Evolutionary conservation across 179 eudicot genomes (phyloP), one percentile per base, ranked within the genome.

Genomic region (Camellia oleifera): DNA sequence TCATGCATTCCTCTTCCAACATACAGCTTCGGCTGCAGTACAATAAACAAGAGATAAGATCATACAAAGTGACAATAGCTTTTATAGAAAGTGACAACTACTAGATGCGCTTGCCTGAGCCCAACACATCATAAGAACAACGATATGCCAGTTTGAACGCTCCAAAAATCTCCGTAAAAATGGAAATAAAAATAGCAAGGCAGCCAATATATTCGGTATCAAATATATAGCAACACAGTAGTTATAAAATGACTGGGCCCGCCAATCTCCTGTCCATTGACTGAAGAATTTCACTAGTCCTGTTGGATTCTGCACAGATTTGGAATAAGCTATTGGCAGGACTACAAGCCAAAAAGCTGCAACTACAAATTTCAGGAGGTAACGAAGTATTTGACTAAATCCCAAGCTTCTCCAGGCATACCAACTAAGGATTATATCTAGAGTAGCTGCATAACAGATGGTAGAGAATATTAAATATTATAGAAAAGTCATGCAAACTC

Each of bases 1-100:
- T 97, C 99, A 83, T 94, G 99, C 99, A 97, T 97, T 83, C 97
- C 99, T 89, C 99, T 90, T 86, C 97, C 99, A 58, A 97, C 88
- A 87, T 89, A 97, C 63, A 91, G 84, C 88, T 92, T 94, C n/a
- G 99, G 99, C 99, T 97, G 97, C 84, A 90, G 69, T 50, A 87
- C 15, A 70, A 60, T 84, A 0, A n/a, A 69, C 69, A 57, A 79
- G 69, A 79, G 44, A 80, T 76, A 52, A 74, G 18, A 77, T 8
- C 69, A 68, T 70, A 18, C 18, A 78, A 69, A 61, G 73, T 2
- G 69, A 26, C 50, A 80, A 9, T 42, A 71, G 75, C 40, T 79
- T 75, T 72, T 7, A 7, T 75, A 74, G 71, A 66, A 45, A 62
- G 74, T 45, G 75, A 68, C 64, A 32, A 23, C 72, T 77, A 62